Base-by-base conservation (phyloP, 768 basidiomycete genomes). In the Serendipita sp. region DNA sequence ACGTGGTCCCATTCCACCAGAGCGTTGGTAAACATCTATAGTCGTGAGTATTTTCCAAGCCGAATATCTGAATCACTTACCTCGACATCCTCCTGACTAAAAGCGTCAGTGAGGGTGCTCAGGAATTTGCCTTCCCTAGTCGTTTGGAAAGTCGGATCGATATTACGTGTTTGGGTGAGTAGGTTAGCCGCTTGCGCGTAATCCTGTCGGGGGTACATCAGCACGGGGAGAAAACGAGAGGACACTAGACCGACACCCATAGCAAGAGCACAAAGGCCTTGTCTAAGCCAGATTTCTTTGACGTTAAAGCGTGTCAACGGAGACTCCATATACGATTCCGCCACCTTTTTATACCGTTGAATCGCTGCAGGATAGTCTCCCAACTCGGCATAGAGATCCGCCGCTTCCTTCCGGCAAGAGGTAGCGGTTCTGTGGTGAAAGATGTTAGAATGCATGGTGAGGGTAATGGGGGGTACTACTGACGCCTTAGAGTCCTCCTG, bases 401-500 rank as follows among this genome's bases (percentile, higher is more conserved):
- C 96, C 2, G 95, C 93, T 70, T 94, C 91, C 72, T 96, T 97
- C 76, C 83, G 93, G 74, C 94, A 97, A 31, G 83, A 84, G 72
- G 94, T 97, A 51, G 94, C 95, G 51, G 94, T 96, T 22, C 95
- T 98, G 69, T 56, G 22, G 16, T 2, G 34, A 50, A 56, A 30
- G 50, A 34, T 20, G 53, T 34, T n/a, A 42, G 53, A 17, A 41
- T 30, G 50, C 13, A n/a, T n/a, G n/a, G n/a, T n/a, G n/a, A n/a
- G n/a, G n/a, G n/a, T n/a, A n/a, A n/a, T n/a, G n/a, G n/a, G n/a
- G n/a, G n/a, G n/a, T n/a, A n/a, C n/a, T n/a, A 71, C 90, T 72
- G 76, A 96, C 95, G 95, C 93, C 66, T 83, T 80, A 13, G 96
- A 93, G 75, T 98, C 96, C 74, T 99, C 96, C 69, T 92, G 87